Evolutionary conservation across 257 asterid genomes (phyloP).

Genomic region (Solanum neorickii): DNA sequence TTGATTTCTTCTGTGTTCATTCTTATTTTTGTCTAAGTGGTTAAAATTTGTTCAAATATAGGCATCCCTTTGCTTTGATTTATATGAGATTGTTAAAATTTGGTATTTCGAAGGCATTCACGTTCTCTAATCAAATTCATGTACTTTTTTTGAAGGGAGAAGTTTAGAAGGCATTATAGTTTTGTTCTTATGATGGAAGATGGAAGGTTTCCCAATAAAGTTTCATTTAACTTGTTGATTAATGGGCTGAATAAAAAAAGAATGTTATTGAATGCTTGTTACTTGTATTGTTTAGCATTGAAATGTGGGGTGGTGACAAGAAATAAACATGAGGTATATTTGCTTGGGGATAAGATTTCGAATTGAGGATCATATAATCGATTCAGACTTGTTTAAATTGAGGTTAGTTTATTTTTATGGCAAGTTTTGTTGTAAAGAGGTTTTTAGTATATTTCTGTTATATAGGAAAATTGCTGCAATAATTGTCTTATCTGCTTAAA

Average conservation of each 20-base stretch:
- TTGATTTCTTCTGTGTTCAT: too few species aligned
- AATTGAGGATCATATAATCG: neutral
- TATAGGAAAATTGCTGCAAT: neutral
- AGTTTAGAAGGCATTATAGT: constrained; percentile 30
- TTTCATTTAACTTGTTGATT: constrained; percentile 31
- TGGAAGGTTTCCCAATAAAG: constrained; percentile 13
- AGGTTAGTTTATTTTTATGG: neutral
- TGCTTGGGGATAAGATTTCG: neutral
- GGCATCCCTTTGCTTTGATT: neutral
- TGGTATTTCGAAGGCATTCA: constrained; percentile 39
- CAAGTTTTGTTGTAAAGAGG: neutral
- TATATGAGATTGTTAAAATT: constrained; percentile 30
- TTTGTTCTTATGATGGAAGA: constrained; percentile 19
- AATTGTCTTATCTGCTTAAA: neutral
- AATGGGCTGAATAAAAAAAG: constrained; percentile 31
- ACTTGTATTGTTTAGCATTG: constrained; percentile 41
- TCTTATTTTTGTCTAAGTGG: too few species aligned
- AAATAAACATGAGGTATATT: neutral
- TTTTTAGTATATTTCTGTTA: neutral
- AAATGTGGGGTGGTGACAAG: constrained; percentile 1
- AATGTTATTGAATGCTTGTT: constrained; percentile 20
- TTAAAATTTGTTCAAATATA: too few species aligned
- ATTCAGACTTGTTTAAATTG: neutral
- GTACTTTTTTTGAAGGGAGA: constrained; percentile 23
- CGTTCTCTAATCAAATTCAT: constrained; percentile 27